Base-by-base conservation (phyloP, 2,329 filamentous ascomycete genomes). In the Colletotrichum sp. region DNA sequence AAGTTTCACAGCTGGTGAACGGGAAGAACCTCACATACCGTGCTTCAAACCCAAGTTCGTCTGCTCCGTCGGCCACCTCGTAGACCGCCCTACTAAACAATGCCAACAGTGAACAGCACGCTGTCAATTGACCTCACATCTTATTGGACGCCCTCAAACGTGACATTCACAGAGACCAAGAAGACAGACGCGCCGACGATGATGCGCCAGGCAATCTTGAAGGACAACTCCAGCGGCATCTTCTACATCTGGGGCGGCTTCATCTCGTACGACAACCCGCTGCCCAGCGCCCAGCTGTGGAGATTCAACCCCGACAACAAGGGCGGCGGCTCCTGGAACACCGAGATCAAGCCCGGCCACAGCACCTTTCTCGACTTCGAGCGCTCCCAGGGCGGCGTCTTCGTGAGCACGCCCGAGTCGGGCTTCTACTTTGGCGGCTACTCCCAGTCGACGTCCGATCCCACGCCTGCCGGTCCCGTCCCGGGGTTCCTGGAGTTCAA, bases 161-260 rank as follows among this genome's bases (percentile, higher is more conserved):
- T 78, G 25, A 27, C 30, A 13, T 72, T 78, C 60, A 67, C 44
- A 30, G 48, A 63, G 19, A 75, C 60, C n/a, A 34, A 68, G 9
- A 78, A 77, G 60, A 57, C 64, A 2, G 44, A 52, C n/a, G 72
- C 77, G 4, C 78, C 70, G 5, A 75, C n/a, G 7, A 74, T 77
- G 68, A 71, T 59, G 48, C 39, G 65, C 5, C 74, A 78, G 60
- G 71, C 71, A 6, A 36, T 78, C 12, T 67, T 78, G 55, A 69
- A 68, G 32, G 39, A 67, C 44, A 52, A 68, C 28, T 59, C 70
- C 22, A 57, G 70, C 11, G 28, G 27, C 30, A 55, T 65, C 8
- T 77, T 78, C 63, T 78, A 78, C 63, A 77, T 78, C n/a, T 78
- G 76, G 76, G 77, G 77, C 39, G 77, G 77, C 13, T 27, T 60